A percentile compares a stretch with the other conserved stretches of the same genome.
Conservation (phyloP, 768 basidiomycete genomes). For the Lactarius deliciosus region DNA sequence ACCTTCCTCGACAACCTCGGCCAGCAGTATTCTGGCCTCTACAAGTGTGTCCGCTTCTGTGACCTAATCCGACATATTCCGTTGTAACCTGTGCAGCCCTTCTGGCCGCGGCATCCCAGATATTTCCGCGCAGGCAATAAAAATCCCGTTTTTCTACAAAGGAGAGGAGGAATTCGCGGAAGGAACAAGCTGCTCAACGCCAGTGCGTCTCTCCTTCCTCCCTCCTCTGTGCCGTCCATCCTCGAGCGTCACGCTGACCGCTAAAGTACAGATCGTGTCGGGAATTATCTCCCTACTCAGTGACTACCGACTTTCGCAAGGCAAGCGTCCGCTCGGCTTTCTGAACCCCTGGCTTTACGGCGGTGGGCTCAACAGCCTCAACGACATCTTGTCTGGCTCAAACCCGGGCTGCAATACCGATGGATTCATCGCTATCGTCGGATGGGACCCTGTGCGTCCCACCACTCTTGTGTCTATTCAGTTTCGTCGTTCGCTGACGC, state of each 20-base stretch:
- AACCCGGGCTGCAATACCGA: no score
- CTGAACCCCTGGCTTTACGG: no score
- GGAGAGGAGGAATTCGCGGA: fast-evolving
- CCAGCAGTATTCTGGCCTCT: background rate
- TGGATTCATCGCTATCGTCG: no score
- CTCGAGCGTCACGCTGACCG: background rate
- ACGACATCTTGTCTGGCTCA: no score
- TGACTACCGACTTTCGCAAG: background rate
- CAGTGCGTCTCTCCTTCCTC: background rate
- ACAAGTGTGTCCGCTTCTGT: background rate
- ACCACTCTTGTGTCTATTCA: background rate
- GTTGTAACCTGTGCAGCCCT: background rate
- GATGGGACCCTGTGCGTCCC: no score
- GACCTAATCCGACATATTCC: background rate
- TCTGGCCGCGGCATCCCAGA: background rate
- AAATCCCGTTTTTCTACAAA: background rate
- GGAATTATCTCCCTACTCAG: background rate
- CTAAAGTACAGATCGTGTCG: background rate
- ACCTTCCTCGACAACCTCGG: background rate
- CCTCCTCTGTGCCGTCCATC: no score
- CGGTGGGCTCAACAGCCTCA: no score
- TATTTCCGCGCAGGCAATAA: background rate
- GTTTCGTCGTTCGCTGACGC: background rate
- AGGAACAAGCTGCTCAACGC: background rate
- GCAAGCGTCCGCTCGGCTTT: no score